Evolutionary conservation across 371 early-diverging fungal genomes (phyloP), one percentile per base, ranked within the genome.

Genomic region (Mucor ambiguus): DNA sequence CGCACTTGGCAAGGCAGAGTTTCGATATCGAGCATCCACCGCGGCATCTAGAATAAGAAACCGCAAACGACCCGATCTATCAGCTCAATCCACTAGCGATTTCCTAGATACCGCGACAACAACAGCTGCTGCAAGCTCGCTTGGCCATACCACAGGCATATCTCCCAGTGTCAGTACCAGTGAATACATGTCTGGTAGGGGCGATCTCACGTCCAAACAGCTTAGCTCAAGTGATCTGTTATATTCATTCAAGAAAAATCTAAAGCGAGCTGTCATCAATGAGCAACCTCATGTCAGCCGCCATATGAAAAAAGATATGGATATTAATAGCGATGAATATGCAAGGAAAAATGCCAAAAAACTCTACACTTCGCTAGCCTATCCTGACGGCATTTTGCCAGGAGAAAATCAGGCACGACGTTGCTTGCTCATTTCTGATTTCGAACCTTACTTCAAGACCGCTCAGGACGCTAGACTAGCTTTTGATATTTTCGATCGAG

Each of bases 401-500:
- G 69, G 64, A 24, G 69, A 67, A 30, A 29, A 56, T 18, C 70
- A 65, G 32, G 69, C 48, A n/a, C 69, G 71, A 12, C 66, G 63
- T 2, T 63, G 68, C 28, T 62, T 84, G 24, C 63, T 72, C 1
- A 65, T 85, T 2, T 71, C 80, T 11, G 86, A 86, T 55, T 84
- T 88, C 72, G 71, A 63, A 35, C 85, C 79, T 4, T 85, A 83
- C 57, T 89, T 87, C 64, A 74, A 75, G 18, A 72, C 74, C 2
- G 69, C 69, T 33, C 79, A 76, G n/a, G 87, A 86, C n/a, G 84
- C 89, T 4, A 74, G 77, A 58, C 73, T 72, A 20, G 91, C 89
- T 1, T 90, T 90, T 76, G 70, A 70, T 0, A 76, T 87, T 3
- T 89, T 90, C 71, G 91, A 90, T 74, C 80, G 78, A 58, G 87